A percentile compares a stretch with the other conserved stretches of the same genome.
phyloP scores from a whole-genome alignment of 2,329 filamentous ascomycete species.

The Cladophialophora carrionii region DNA sequence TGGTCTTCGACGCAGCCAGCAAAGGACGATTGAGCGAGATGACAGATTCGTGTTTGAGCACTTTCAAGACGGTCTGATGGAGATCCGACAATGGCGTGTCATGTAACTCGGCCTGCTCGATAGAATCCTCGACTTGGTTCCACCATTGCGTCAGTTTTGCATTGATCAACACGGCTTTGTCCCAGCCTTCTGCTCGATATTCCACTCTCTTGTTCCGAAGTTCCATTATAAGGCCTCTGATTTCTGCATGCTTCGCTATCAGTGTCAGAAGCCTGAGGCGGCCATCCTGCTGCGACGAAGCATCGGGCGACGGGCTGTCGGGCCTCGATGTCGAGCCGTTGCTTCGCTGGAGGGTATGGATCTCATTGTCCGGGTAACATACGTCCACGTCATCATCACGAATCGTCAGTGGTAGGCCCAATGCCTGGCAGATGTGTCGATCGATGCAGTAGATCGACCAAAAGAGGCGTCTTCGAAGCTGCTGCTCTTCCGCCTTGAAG shows the following conservation, averaged over 20 bases:
- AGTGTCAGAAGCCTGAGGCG: slow-evolving; percentile 47
- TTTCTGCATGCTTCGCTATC: slow-evolving; percentile 54
- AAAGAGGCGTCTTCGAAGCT: slow-evolving; percentile 58
- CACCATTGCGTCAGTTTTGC: slow-evolving; percentile 57
- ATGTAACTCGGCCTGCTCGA: slow-evolving; percentile 45
- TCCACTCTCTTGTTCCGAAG: slow-evolving; percentile 58
- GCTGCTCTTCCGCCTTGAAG: slow-evolving; percentile 53
- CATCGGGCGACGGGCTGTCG: neutral
- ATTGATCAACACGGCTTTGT: slow-evolving; percentile 53
- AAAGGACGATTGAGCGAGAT: slow-evolving; percentile 58
- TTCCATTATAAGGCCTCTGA: slow-evolving; percentile 58
- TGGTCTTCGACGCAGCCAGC: slow-evolving; percentile 51
- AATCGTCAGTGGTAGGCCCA: slow-evolving; percentile 60
- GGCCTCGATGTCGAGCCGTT: neutral
- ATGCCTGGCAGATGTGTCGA: slow-evolving; percentile 59
- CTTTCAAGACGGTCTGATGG: slow-evolving; percentile 50
- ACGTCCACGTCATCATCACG: slow-evolving; percentile 63
- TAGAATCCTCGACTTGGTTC: slow-evolving; percentile 57
- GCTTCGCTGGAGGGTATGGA: slow-evolving; percentile 42
- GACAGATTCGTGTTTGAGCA: slow-evolving; percentile 56
- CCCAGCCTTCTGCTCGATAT: slow-evolving; percentile 50
- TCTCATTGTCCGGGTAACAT: slow-evolving; percentile 57
- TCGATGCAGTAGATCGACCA: slow-evolving; percentile 64
- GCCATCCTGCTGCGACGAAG: slow-evolving; percentile 19
- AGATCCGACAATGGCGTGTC: slow-evolving; percentile 39